Base-by-base conservation (phyloP, 148 eudicot species). In the Nepenthes mirabilis region DNA sequence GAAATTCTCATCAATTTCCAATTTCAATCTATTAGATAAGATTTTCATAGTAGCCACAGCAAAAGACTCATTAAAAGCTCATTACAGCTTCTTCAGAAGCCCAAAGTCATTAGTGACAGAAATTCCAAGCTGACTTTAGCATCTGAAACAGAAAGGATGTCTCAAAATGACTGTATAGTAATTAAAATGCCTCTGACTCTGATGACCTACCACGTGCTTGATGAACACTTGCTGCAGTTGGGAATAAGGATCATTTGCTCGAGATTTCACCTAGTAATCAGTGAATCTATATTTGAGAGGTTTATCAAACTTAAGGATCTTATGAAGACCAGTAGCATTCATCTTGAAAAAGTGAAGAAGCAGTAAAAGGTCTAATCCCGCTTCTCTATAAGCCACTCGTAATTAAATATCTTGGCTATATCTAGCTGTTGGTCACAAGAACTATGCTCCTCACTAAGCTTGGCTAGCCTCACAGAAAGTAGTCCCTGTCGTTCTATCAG, bases 401-500 rank as follows among this genome's bases (percentile, higher is more conserved):
- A 77, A 36, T 52, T 62, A 65, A 56, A 60, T 45, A 72, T 66
- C 51, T 57, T 65, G n/a, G 43, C 43, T 51, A 65, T 57, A 52
- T 56, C 68, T 13, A 43, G 59, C 60, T 72, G 67, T 59, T 64
- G 70, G 23, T 47, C 37, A 23, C 23, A 23, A 55, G 58, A 67
- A 55, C 69, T 66, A 23, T 71, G 83, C 64, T 78, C 77, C 64
- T 82, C 77, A 49, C 79, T 81, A 47, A 84, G 85, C 63, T 65
- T 60, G 11, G 79, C 60, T 61, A 87, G 65, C 76, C 88, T 74
- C 72, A 75, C 82, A 57, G 95, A 90, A 69, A 84, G 80, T 55
- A 72, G 53, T 52, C 95, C 95, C 84, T 87, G 95, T 76, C 82
- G 95, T 66, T 87, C 86, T 73, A 87, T 66, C 37, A 87, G 57